Evolutionary conservation across 2,329 filamentous ascomycete species (phyloP).

Genomic region (Coniochaeta hoffmannii): DNA sequence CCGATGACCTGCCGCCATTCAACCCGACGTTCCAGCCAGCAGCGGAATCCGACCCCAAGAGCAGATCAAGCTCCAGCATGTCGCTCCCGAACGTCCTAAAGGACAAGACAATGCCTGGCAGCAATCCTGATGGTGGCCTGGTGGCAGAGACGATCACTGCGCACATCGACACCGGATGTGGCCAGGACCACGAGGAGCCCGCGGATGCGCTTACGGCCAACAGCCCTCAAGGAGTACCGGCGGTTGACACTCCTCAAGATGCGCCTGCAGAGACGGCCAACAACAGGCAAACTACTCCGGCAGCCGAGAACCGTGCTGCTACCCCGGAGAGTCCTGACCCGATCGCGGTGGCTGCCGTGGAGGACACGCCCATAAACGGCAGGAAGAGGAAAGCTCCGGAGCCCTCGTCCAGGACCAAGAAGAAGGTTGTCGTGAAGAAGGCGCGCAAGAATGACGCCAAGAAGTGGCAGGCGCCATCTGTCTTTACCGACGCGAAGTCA

Average conservation of each 20-base stretch:
- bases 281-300: not conserved
- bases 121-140: not conserved
- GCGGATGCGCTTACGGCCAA: too few species aligned
- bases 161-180: not conserved
- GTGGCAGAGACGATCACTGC: not conserved
- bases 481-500: slow-evolving; percentile 26
- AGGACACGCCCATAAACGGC: slow-evolving; percentile 9
- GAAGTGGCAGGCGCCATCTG: slow-evolving; percentile 20
- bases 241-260: not conserved
- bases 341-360: not conserved
- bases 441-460: slow-evolving; percentile 13
- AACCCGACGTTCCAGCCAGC: not conserved
- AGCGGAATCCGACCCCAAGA: not conserved
- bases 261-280: not conserved
- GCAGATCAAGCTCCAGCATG: not conserved
- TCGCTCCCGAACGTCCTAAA: not conserved
- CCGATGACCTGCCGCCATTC: not conserved
- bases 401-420: not conserved
- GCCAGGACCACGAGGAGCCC: not conserved
- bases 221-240: too few species aligned
- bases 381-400: slow-evolving; percentile 10
- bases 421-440: slow-evolving; percentile 13
- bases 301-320: not conserved
- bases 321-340: not conserved
- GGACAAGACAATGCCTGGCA: not conserved